A percentile compares a stretch with the other conserved stretches of the same genome.
phyloP scores from a whole-genome alignment of 441 rosid species.

The Sinapis alba region DNA sequence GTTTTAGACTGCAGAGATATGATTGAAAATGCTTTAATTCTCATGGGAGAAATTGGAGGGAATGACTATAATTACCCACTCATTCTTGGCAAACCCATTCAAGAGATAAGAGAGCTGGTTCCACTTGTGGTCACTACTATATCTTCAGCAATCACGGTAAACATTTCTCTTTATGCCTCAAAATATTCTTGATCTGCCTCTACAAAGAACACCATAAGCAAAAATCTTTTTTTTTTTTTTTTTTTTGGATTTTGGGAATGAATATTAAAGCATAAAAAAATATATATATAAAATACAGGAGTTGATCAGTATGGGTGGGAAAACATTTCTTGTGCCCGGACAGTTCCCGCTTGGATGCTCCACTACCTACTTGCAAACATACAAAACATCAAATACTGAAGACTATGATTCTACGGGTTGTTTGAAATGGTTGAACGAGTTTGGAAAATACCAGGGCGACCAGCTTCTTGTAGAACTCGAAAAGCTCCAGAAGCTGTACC shows the following conservation, averaged over 20 bases:
- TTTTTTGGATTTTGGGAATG: neutral
- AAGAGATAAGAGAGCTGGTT: constrained; percentile 42
- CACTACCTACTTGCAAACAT: neutral
- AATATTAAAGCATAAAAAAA: neutral
- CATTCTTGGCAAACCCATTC: constrained; percentile 5
- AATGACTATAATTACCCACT: constrained; percentile 50
- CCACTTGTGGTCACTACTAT: constrained; percentile 44
- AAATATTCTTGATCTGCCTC: neutral
- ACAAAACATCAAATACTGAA: constrained; percentile 10
- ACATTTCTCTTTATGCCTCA: neutral
- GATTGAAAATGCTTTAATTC: constrained; percentile 44
- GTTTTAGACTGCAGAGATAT: constrained; percentile 43
- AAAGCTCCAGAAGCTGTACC: constrained; percentile 33
- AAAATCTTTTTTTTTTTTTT: neutral
- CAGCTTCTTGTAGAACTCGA: constrained; percentile 37
- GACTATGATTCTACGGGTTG: constrained; percentile 48
- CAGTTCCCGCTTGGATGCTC: constrained; percentile 16
- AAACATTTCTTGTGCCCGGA: constrained; percentile 9
- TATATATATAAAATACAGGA: neutral
- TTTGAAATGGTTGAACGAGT: constrained; percentile 44
- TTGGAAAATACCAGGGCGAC: constrained; percentile 42
- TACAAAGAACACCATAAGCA: neutral
- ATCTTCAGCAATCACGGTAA: constrained; percentile 36
- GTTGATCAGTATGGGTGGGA: neutral
- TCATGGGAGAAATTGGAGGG: constrained; percentile 68